phyloP scores from a whole-genome alignment of 2,329 filamentous ascomycete genomes.

The Verticillium longisporum region DNA sequence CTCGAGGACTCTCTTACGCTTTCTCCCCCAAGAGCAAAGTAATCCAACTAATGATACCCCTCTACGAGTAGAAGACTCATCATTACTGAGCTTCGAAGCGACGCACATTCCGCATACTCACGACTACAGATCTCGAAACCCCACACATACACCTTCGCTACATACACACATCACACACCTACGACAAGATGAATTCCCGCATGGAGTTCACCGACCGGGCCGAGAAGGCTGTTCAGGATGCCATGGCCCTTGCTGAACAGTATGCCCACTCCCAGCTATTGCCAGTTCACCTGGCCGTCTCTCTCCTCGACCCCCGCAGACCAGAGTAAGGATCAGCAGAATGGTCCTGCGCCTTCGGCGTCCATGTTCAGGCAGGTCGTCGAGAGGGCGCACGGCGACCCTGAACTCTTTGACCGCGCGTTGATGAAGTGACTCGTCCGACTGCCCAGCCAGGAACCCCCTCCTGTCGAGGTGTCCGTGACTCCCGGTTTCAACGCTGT shows the following conservation, averaged over 20 bases:
- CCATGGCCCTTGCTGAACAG: slow-evolving; percentile 79
- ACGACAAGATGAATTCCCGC: slow-evolving; percentile 58
- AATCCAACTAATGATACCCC: slow-evolving; percentile 5
- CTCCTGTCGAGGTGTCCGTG: slow-evolving; percentile 80
- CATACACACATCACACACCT: slow-evolving; percentile 14
- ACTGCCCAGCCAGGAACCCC: slow-evolving; percentile 88
- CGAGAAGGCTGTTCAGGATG: slow-evolving; percentile 82
- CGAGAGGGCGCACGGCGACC: slow-evolving; percentile 87
- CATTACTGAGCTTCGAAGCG: slow-evolving; percentile 5
- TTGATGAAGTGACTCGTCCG: slow-evolving; percentile 90
- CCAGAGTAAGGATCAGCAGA: slow-evolving; percentile 77
- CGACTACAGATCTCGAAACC: neutral
- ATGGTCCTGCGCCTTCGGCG: slow-evolving; percentile 53
- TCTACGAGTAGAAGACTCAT: slow-evolving; percentile 10
- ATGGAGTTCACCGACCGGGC: slow-evolving; percentile 94
- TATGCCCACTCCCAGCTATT: slow-evolving; percentile 88
- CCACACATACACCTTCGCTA: slow-evolving; percentile 9
- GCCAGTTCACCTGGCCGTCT: slow-evolving; percentile 82
- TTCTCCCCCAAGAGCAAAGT: slow-evolving; percentile 1
- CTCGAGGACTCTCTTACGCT: neutral
- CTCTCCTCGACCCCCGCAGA: slow-evolving; percentile 72
- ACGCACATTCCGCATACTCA: neutral
- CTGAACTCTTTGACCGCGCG: slow-evolving; percentile 78
- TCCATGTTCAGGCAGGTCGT: slow-evolving; percentile 94
- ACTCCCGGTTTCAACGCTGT: slow-evolving; percentile 77